phyloP scores from a whole-genome alignment of 352 stramenopile genomes.

The Pythium aphanidermatum region DNA sequence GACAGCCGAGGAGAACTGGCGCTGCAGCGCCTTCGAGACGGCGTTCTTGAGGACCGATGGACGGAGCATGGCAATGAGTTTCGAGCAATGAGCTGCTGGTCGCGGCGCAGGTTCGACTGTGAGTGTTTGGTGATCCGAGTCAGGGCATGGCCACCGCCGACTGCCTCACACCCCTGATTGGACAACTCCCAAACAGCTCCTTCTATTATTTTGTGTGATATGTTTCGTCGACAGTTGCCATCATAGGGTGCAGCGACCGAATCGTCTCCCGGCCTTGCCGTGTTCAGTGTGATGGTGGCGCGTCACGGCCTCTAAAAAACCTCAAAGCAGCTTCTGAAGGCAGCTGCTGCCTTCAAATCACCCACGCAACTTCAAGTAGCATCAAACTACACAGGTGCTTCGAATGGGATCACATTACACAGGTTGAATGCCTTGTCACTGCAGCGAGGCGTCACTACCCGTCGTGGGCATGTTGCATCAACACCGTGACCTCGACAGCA shows the following conservation, averaged over 20 bases:
- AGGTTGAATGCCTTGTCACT: no score
- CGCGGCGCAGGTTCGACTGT: constrained; percentile 8
- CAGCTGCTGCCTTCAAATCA: no score
- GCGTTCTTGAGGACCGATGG: constrained; percentile 19
- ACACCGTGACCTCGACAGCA: not conserved
- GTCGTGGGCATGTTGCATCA: not conserved
- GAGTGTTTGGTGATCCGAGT: not conserved
- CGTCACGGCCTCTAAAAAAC: constrained; percentile 19
- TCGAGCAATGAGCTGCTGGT: not conserved
- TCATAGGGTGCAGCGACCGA: not conserved
- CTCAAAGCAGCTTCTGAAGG: no score
- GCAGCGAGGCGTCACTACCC: not conserved
- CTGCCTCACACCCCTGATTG: no score
- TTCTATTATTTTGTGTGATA: not conserved
- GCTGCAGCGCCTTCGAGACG: constrained; percentile 27
- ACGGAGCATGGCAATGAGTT: constrained; percentile 17
- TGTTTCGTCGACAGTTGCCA: constrained; percentile 20
- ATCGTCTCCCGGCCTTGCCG: not conserved
- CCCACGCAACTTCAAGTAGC: no score
- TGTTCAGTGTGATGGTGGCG: constrained; percentile 10
- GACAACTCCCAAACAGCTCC: no score
- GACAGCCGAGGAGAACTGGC: constrained; percentile 35
- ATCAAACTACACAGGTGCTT: no score
- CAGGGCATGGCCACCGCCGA: no score
- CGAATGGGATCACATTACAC: no score